A percentile compares a stretch with the other conserved stretches of the same genome.
phyloP scores from a whole-genome alignment of 1,139 yeast species.

The Yamadazyma oceani region DNA sequence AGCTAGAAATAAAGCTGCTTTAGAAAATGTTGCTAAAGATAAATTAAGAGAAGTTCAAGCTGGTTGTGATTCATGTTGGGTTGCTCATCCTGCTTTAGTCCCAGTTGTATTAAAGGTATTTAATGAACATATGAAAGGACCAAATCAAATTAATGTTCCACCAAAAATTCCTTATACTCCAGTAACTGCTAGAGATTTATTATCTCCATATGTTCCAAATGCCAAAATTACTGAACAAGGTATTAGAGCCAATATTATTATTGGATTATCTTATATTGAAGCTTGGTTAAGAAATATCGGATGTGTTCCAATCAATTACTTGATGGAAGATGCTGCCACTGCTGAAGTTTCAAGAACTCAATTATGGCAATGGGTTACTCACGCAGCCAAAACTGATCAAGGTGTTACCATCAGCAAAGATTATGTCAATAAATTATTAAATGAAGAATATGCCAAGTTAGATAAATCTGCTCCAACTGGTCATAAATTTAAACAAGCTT shows the following conservation, averaged over 20 bases:
- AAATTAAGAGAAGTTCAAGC: constrained; percentile 72
- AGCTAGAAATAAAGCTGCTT: constrained; percentile 61
- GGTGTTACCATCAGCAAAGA: constrained; percentile 59
- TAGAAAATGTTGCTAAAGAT: constrained; percentile 71
- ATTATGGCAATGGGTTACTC: constrained; percentile 83
- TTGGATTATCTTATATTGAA: constrained; percentile 77
- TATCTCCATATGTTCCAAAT: constrained; percentile 66
- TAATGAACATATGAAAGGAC: constrained; percentile 81
- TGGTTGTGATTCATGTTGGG: constrained; percentile 84
- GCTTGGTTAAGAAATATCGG: constrained; percentile 83
- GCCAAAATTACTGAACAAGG: constrained; percentile 72
- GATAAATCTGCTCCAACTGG: constrained; percentile 48
- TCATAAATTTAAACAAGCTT: constrained; percentile 62
- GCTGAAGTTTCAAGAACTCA: constrained; percentile 85
- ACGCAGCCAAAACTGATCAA: constrained; percentile 61
- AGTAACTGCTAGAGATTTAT: constrained; percentile 66
- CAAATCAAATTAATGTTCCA: constrained; percentile 73
- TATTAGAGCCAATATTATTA: constrained; percentile 65
- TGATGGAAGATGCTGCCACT: constrained; percentile 89
- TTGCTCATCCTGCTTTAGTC: constrained; percentile 80
- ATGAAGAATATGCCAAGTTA: constrained; percentile 63
- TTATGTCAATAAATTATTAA: constrained; percentile 54
- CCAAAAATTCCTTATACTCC: constrained; percentile 45
- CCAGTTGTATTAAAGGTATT: constrained; percentile 73
- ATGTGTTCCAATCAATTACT: constrained; percentile 77